A percentile compares a stretch with the other conserved stretches of the same genome.
Conservation (phyloP, 441 rosid genomes). For the Dalechampia spathulata region DNA sequence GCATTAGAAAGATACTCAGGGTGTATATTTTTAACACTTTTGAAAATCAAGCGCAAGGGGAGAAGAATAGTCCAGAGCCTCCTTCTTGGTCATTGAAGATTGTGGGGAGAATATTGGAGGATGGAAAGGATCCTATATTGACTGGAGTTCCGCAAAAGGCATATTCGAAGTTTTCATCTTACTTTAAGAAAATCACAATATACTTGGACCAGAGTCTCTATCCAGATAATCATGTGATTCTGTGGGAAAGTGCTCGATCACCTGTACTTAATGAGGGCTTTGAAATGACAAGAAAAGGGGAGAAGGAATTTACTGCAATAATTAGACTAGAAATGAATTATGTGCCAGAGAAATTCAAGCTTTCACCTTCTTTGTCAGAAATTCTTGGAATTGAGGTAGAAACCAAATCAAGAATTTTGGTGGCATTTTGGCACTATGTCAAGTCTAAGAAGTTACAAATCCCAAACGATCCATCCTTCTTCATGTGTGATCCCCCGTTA, state of each 20-base stretch:
- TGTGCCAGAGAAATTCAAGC: conserved; percentile 60
- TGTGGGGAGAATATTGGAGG: conserved; percentile 63
- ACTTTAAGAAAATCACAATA: conserved; percentile 63
- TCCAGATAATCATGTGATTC: conserved; percentile 61
- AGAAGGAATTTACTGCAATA: conserved; percentile 58
- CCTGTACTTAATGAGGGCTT: conserved; percentile 68
- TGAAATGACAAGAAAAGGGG: conserved; percentile 78
- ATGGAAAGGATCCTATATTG: conserved; percentile 57
- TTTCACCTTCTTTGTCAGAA: conserved; percentile 53
- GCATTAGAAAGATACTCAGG: conserved; percentile 48
- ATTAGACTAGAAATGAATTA: conserved; percentile 68
- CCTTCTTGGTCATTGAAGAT: conserved; percentile 79
- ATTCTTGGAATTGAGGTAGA: conserved; percentile 66
- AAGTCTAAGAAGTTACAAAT: conserved; percentile 59
- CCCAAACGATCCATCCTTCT: conserved; percentile 49
- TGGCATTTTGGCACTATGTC: conserved; percentile 77
- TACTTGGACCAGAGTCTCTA: conserved; percentile 64
- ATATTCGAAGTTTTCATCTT: conserved; percentile 55
- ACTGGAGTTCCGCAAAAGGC: conserved; percentile 36
- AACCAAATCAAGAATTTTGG: conserved; percentile 47
- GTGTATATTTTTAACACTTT: conserved; percentile 63
- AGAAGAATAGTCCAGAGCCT: conserved; percentile 31
- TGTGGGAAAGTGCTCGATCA: conserved; percentile 67
- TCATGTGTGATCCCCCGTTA: conserved; percentile 59
- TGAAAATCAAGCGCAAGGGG: conserved; percentile 39